Base-by-base conservation (phyloP, 78 protist genomes). In the Polysphondylium violaceum region DNA sequence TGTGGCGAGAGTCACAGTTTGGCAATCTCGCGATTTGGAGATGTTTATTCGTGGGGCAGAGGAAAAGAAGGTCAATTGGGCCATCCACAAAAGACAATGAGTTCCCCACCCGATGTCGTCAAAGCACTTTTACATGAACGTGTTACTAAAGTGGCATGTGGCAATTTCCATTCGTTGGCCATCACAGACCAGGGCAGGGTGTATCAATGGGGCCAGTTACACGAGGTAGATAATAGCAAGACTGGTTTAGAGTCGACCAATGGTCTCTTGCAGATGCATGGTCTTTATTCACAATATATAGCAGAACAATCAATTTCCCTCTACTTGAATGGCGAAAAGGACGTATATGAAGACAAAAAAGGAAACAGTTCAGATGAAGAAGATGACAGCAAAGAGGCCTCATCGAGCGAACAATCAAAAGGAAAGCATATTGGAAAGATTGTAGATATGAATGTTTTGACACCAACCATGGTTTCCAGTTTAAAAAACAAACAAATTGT, bases 21-120 rank as follows among this genome's bases (percentile, higher is more conserved):
- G 1, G 87, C 79, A 3, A 43, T 88, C 6, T 63, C 87, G 14
- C 71, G 72, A 67, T 78, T 78, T 75, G 94, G 94, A 16, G 94
- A 88, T 88, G 74, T 88, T 25, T 88, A 88, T 53, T 33, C 68
- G 29, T 88, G 86, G 86, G 94, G 94, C 12, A 23, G 94, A 47
- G 74, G 77, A 16, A 74, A 72, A 27, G 94, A 88, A 72, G 94
- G 94, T 14, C 85, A 88, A 55, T n/a, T 88, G 23, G 94, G 94
- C 21, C 61, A 60, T 35, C 64, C 74, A 2, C 47, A 74, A 50
- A 33, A 35, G 29, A 8, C 40, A 29, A 33, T 23, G 1, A 21
- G 12, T 7, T 23, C 23, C 2, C 33, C 33, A 38, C 73, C 73
- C 16, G 21, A 40, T 29, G 33, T 65, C 11, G n/a, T 65, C 40